phyloP scores from a whole-genome alignment of 1,139 yeast genomes.

The Blastobotrys petasosporus region DNA sequence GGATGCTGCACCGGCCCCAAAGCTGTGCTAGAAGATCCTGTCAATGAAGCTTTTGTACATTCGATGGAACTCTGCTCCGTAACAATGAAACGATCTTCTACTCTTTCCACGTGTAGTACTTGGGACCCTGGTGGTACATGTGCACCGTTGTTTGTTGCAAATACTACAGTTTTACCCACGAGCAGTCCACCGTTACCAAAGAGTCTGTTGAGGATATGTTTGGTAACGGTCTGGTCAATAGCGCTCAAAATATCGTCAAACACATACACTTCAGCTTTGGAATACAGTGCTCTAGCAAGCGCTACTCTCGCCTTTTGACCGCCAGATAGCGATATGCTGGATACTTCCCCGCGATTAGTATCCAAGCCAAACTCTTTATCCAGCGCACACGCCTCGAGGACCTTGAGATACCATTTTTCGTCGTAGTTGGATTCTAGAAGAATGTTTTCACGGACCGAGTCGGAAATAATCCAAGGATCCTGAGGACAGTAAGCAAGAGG shows the following conservation, averaged over 20 bases:
- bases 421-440: slow-evolving; percentile 69
- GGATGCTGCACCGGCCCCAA: too few species aligned
- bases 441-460: slow-evolving; percentile 77
- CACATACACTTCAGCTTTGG: slow-evolving; percentile 71
- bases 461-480: slow-evolving; percentile 92
- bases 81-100: too few species aligned
- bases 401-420: slow-evolving; percentile 68
- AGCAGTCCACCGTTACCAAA: too few species aligned
- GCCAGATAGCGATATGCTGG: slow-evolving; percentile 93
- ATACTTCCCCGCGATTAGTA: slow-evolving; percentile 90
- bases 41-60: too few species aligned
- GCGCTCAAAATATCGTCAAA: slow-evolving; percentile 95
- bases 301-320: slow-evolving; percentile 97
- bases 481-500: slow-evolving; percentile 95
- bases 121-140: too few species aligned
- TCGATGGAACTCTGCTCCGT: too few species aligned
- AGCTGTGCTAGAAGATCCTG: too few species aligned
- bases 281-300: slow-evolving; percentile 87
- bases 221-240: too few species aligned
- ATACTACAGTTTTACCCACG: too few species aligned
- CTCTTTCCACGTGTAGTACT: too few species aligned
- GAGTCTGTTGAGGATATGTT: too few species aligned
- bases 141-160: too few species aligned
- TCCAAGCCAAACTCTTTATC: slow-evolving; percentile 61
- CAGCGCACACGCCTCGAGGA: slow-evolving; percentile 64